Conservation (phyloP, 2,329 filamentous ascomycete species). For the Colletotrichum caudatum region DNA sequence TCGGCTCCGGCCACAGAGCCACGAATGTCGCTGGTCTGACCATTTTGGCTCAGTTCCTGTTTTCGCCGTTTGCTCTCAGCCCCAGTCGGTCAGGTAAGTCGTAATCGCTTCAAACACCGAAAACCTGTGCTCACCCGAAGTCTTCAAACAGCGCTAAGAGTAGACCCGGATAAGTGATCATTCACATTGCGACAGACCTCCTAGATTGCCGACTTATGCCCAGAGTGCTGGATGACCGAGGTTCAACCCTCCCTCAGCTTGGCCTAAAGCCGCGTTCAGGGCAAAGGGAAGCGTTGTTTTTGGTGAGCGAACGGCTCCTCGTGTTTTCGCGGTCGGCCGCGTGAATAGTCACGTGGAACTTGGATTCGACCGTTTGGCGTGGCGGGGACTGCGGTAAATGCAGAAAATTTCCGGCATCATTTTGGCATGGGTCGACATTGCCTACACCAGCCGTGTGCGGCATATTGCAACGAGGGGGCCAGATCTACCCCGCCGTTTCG, state of each 20-base stretch:
- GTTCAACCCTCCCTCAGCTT: not conserved
- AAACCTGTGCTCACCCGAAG: conserved; percentile 12
- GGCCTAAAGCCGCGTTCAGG: not conserved
- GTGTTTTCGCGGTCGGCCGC: not conserved
- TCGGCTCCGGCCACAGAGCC: not conserved
- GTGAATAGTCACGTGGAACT: not conserved
- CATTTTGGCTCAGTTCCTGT: conserved; percentile 32
- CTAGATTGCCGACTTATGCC: conserved; percentile 26
- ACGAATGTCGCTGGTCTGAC: conserved; percentile 23
- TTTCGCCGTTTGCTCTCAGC: conserved; percentile 40
- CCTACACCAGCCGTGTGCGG: not conserved
- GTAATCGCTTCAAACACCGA: conserved; percentile 35
- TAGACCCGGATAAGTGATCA: conserved; percentile 15
- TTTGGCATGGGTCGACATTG: not conserved
- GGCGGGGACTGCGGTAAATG: conserved; percentile 17
- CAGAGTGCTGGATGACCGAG: conserved; percentile 2
- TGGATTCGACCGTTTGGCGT: conserved; percentile 11
- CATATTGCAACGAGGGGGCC: not conserved
- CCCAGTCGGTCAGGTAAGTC: conserved; percentile 18
- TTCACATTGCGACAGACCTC: not conserved
- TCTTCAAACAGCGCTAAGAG: not conserved
- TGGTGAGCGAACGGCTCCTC: conserved; percentile 4
- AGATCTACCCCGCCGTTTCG: not conserved
- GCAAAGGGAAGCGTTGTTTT: not conserved
- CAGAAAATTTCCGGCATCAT: conserved; percentile 1